Base-by-base conservation (phyloP, 208 protist genomes). In the Trypanosoma melophagium region DNA sequence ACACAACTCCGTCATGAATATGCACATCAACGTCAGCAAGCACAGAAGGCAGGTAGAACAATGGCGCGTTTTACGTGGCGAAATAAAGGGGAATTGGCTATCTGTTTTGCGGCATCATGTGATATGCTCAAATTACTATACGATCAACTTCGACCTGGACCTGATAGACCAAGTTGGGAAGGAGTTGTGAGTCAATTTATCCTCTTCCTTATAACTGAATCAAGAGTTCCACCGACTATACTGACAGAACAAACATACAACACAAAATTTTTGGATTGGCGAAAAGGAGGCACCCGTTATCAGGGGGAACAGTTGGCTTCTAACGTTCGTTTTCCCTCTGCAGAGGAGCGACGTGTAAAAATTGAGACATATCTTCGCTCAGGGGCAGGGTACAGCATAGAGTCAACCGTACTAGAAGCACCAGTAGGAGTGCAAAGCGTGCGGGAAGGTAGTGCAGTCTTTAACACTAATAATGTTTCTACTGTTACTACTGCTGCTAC, bases 281-380 rank as follows among this genome's bases (percentile, higher is more conserved):
- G 89, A 41, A 93, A 95, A 71, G 90, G 90, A 28, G 90, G 90
- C 49, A 95, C 90, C 12, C 86, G 90, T 3, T 95, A 95, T 80
- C 80, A 54, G 10, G 80, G 83, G 0, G 83, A 84, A 25, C 77
- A 89, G 61, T 64, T 69, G n/a, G 56, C 77, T 0, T 60, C 87
- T 3, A 95, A 95, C 63, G 80, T 95, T 0, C 84, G 87, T 16
- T 95, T 95, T 62, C 87, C 90, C 17, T 93, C 87, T 25, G 90
- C 77, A 9, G 67, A 78, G 24, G 86, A 93, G 49, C 84, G 90
- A 24, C 87, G 80, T 13, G 17, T 79, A n/a, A 90, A 89, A 71
- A 73, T 95, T 21, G 90, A 93, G 45, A 82, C 74, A 16, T 93
- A 89, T 69, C 69, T 95, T 24, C 72, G 74, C 41, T 79, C 67